A percentile compares a stretch with the other conserved stretches of the same genome.
phyloP scores from a whole-genome alignment of 1,139 yeast genomes.

The Magnusiomyces paraingens region DNA sequence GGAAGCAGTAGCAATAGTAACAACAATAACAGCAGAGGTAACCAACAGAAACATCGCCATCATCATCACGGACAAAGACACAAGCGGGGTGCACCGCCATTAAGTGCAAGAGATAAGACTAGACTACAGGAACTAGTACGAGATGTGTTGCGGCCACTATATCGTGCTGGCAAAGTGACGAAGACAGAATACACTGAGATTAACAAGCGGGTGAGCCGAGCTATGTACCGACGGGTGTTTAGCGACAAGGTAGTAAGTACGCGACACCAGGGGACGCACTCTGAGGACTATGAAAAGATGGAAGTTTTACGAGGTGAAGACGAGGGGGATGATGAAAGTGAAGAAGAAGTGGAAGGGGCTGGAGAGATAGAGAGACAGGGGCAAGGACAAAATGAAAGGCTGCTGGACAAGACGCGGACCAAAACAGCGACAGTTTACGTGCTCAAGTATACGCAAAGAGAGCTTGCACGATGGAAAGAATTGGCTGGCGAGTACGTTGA shows the following conservation, averaged over 20 bases:
- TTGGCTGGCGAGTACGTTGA: neutral
- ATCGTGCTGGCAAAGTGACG: conserved; percentile 35
- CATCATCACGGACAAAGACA: neutral
- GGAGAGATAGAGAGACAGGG: neutral
- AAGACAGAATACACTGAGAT: conserved; percentile 44
- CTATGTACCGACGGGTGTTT: conserved; percentile 33
- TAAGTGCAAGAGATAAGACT: neutral
- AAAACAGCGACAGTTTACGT: no score
- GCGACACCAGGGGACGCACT: neutral
- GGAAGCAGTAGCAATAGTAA: no score
- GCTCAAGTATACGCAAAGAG: neutral
- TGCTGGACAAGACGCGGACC: no score
- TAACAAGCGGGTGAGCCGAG: conserved; percentile 40
- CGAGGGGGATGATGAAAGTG: conserved; percentile 7
- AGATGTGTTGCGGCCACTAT: conserved; percentile 44
- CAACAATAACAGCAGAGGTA: no score
- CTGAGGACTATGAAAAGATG: neutral
- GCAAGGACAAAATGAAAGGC: neutral
- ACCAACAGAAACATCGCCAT: no score
- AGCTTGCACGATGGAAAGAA: neutral
- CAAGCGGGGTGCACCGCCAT: neutral
- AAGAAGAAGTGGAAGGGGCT: conserved; percentile 4
- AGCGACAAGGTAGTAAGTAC: conserved; percentile 11
- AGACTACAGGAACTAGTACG: conserved; percentile 49
- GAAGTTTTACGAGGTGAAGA: conserved; percentile 1